Evolutionary conservation across 1,139 yeast species (phyloP), one percentile per base, ranked within the genome.

Genomic region (Yamadazyma sp.): DNA sequence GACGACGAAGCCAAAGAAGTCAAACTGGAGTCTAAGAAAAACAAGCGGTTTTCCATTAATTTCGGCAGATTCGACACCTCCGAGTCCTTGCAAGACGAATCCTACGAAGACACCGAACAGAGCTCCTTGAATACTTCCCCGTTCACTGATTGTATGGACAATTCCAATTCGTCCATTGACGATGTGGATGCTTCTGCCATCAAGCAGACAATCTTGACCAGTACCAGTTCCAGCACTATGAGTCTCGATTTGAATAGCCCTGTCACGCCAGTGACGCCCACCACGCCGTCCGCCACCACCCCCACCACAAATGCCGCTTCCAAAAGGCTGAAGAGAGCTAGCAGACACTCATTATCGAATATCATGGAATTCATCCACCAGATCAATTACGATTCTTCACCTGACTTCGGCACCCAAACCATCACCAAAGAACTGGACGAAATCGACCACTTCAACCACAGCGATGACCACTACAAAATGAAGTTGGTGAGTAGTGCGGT

Each of bases 331-430:
- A 14, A 18, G 5, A 5, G 24, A 17, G 17, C 31, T n/a, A 27
- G 33, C 6, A 36, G 53, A 37, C 42, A 43, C 2, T 48, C 51
- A 15, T 33, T 48, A 15, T 39, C 49, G 6, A 39, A 42, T 26
- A 43, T 48, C 17, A 41, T 47, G 40, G 53, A 49, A 18, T 47
- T 49, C 37, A 39, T 47, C 9, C 42, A 43, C 31, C 44, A 48
- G 12, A 49, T 49, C 27, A 42, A 44, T 23, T 44, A 38, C 18
- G 44, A 45, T 27, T 36, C 28, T 26, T 41, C 38, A 9, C 40
- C 34, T 10, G 32, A 31, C 12, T 10, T 26, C 29, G 7, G 24
- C 34, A 4, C 12, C 18, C 23, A 27, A 30, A 34, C 23, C 11
- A 18, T 37, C 33, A 10, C 29, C 16, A 3, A 31, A 24, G 38